Conservation (phyloP, 371 early-diverging fungal genomes). For the Mortierella sp. region DNA sequence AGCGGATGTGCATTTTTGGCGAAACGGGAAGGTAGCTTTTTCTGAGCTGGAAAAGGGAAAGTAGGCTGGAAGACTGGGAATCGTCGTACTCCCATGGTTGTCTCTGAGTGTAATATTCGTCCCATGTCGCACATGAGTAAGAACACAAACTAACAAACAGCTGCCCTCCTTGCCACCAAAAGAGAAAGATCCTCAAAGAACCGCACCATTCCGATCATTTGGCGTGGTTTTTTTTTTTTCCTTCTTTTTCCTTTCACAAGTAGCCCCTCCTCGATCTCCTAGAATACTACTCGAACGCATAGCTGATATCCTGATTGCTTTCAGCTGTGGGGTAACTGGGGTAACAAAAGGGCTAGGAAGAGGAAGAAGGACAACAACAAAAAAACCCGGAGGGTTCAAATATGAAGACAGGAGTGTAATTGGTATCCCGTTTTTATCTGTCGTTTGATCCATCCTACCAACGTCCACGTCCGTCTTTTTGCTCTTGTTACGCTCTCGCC, state of each 20-base stretch:
- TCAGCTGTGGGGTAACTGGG: background rate
- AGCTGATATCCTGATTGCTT: background rate
- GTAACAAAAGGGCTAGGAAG: background rate
- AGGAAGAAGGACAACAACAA: background rate
- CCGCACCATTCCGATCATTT: background rate
- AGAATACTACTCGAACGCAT: background rate
- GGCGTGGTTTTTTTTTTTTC: background rate
- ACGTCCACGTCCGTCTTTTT: background rate
- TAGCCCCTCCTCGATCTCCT: background rate
- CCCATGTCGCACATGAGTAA: background rate
- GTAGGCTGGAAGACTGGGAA: constrained; percentile 3
- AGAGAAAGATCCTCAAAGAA: background rate
- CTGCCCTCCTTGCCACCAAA: background rate
- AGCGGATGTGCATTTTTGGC: too few species aligned
- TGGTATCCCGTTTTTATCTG: background rate
- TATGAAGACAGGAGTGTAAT: background rate
- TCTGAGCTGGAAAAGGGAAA: background rate
- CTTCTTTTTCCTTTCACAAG: background rate
- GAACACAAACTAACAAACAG: background rate
- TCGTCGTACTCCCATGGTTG: background rate
- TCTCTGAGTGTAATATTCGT: background rate
- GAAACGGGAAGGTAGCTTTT: background rate
- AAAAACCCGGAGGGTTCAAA: background rate
- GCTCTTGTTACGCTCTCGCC: too few species aligned
- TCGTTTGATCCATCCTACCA: background rate